phyloP scores from a whole-genome alignment of 306 rosid species.

The Morella rubra region DNA sequence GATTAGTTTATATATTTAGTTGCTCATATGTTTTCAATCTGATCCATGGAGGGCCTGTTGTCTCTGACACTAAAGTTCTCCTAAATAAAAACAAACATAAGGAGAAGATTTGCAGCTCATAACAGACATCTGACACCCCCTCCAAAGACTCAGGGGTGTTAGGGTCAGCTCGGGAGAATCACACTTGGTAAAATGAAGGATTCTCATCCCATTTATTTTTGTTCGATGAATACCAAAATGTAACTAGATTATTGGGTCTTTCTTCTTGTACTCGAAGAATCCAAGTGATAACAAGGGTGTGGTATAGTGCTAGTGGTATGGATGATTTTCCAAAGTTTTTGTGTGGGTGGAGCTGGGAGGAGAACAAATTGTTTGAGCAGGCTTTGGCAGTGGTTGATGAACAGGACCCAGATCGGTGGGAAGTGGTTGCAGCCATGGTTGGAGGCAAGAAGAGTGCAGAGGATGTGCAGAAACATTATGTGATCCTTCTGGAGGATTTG shows the following conservation, averaged over 20 bases:
- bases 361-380: conserved; percentile 78
- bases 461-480: conserved; percentile 61
- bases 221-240: conserved; percentile 29
- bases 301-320: conserved; percentile 22
- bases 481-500: conserved; percentile 70
- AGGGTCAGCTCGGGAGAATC: conserved; percentile 26
- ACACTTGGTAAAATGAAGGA: conserved; percentile 17
- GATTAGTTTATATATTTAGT: conserved; percentile 15
- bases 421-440: conserved; percentile 58
- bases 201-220: neutral
- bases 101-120: conserved; percentile 13
- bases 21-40: conserved; percentile 19
- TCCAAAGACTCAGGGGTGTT: conserved; percentile 14
- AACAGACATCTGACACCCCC: conserved; percentile 23
- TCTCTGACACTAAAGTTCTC: conserved; percentile 24
- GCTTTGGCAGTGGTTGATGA: conserved; percentile 77
- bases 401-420: conserved; percentile 68
- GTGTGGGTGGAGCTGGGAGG: conserved; percentile 84
- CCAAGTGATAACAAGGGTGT: conserved; percentile 12
- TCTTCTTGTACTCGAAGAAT: conserved; percentile 17
- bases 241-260: conserved; percentile 28
- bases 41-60: conserved; percentile 20
- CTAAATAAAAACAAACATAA: conserved; percentile 4
- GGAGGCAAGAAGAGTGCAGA: conserved; percentile 77
- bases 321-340: conserved; percentile 35